Conservation (phyloP, 108 stramenopile species). For the Stephanodiscus minutulus region DNA sequence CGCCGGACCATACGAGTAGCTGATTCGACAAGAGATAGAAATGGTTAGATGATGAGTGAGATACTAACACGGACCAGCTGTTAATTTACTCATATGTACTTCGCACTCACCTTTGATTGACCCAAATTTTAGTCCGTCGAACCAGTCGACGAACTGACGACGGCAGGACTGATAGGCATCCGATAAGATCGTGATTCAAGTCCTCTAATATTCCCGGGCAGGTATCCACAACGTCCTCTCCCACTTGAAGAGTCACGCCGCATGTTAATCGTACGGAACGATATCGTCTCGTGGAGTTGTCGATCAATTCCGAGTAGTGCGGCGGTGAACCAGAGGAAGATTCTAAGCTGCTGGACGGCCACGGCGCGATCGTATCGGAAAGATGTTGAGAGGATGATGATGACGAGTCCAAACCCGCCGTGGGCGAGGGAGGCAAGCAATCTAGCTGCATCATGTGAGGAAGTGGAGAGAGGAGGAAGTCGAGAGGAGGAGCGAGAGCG, state of each 20-base stretch:
- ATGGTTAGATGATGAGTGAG: neutral
- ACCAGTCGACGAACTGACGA: constrained; percentile 58
- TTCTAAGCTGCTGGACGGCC: neutral
- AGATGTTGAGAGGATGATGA: no score
- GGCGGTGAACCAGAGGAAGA: neutral
- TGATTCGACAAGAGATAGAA: neutral
- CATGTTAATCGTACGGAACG: constrained; percentile 55
- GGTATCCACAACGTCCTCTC: constrained; percentile 58
- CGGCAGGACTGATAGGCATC: constrained; percentile 63
- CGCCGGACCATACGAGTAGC: constrained; percentile 62
- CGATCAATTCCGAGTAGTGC: constrained; percentile 50
- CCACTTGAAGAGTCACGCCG: constrained; percentile 57
- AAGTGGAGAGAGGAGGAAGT: no score
- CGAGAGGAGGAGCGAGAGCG: no score
- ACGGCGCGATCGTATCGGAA: no score
- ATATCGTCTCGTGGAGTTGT: constrained; percentile 64
- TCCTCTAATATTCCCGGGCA: constrained; percentile 60
- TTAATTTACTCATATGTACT: neutral
- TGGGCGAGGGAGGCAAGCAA: no score
- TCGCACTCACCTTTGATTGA: constrained; percentile 45
- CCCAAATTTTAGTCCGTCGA: constrained; percentile 71
- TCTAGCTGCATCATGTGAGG: no score
- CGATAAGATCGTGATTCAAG: constrained; percentile 63
- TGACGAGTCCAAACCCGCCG: no score
- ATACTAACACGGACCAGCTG: neutral